Percentiles rank a stretch among this genome's conserved stretches.
phyloP scores from a whole-genome alignment of 75 land plant genomes.

The Azolla pinnata region DNA sequence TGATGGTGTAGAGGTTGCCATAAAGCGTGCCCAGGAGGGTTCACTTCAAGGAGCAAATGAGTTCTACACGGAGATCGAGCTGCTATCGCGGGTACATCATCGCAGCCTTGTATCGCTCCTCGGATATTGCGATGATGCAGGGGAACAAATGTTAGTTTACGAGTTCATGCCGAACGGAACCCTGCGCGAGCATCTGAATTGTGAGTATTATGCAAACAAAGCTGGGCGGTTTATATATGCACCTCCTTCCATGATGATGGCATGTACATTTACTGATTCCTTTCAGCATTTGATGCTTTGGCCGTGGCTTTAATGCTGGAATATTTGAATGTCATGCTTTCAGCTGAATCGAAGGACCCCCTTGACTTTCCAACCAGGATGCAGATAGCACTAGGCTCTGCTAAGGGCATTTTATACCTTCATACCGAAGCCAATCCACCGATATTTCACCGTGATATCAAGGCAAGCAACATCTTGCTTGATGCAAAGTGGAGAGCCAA shows the following conservation, averaged over 20 bases:
- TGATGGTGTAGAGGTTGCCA: slow-evolving; percentile 54
- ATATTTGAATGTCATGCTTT: too few species aligned
- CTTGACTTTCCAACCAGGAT: slow-evolving; percentile 46
- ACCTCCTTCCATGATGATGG: background rate
- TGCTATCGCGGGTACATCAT: slow-evolving; percentile 77
- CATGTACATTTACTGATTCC: background rate
- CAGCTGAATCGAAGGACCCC: background rate
- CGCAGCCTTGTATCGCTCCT: slow-evolving; percentile 68
- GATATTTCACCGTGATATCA: slow-evolving; percentile 77
- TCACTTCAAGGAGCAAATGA: slow-evolving; percentile 68
- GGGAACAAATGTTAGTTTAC: slow-evolving; percentile 83
- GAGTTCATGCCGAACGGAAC: slow-evolving; percentile 82
- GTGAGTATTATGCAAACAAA: slow-evolving; percentile 30
- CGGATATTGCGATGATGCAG: slow-evolving; percentile 82
- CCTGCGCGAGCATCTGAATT: slow-evolving; percentile 46
- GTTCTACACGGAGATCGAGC: slow-evolving; percentile 71
- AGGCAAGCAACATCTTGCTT: slow-evolving; percentile 73
- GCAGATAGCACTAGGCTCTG: slow-evolving; percentile 48
- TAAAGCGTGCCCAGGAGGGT: slow-evolving; percentile 68
- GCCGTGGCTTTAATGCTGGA: too few species aligned
- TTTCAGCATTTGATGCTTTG: too few species aligned
- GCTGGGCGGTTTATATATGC: background rate
- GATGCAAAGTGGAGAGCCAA: slow-evolving; percentile 48
- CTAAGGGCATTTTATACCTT: slow-evolving; percentile 56
- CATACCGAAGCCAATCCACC: slow-evolving; percentile 84